Evolutionary conservation across 345 rosid species (phyloP), one percentile per base, ranked within the genome.

Genomic region (Excoecaria agallocha): DNA sequence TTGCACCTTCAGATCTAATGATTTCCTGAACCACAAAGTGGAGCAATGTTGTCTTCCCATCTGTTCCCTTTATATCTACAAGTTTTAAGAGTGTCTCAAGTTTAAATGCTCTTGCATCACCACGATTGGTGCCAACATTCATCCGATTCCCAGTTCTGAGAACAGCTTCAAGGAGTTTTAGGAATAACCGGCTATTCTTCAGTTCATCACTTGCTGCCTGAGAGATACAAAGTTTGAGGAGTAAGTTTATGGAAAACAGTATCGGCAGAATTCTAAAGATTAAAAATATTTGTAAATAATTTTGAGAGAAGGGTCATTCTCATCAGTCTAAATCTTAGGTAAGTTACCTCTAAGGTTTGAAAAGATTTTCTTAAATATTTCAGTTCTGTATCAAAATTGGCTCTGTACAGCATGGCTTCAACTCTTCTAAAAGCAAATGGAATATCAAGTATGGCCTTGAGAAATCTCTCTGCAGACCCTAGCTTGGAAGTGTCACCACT

Each of bases 11-110:
- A 0, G 98, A 83, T 84, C 87, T 86, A 69, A 92, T 91, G 82
- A 95, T 92, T 86, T 92, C 99, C 84, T 94, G 99, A 81, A 94
- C 99, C 61, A 94, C 99, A 78, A 94, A 94, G 77, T 94, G 99
- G 45, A 94, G 98, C 77, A 92, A 87, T 49, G 99, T 92, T 68
- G 99, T 95, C 81, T 95, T 92, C 66, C 99, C 99, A 64, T 95
- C 99, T 4, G 94, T 86, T 67, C 97, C 98, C 83, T 95, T 92
- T 78, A 95, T 83, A 81, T 95, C 99, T 51, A 91, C 98, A n/a
- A 92, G 97, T 84, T 95, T 95, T 71, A 95, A 71, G 61, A 95
- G 98, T 11, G 97, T 92, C n/a, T 95, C 98, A n/a, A 95, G 98
- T 81, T 92, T 95, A 80, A 95, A 95, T 66, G 98, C 88, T 84